Evolutionary conservation across 345 rosid genomes (phyloP), one percentile per base, ranked within the genome.

Genomic region (Toxicodendron radicans): DNA sequence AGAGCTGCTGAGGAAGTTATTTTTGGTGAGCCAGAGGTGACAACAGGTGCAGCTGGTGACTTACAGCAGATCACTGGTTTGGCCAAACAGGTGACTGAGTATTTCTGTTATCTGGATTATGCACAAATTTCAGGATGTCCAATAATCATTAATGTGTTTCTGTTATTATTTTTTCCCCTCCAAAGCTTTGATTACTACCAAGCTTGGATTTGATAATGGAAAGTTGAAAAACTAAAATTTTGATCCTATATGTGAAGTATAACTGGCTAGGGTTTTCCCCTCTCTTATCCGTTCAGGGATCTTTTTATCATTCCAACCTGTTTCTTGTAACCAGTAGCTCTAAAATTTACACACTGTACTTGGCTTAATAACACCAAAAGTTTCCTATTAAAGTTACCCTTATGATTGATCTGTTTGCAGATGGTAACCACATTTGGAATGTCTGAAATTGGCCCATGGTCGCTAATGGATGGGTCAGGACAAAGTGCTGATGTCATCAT

Each of bases 391-490:
- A 75, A 79, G 16, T 53, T 41, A 27, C 20, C 13, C 24, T 0
- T 62, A 12, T 60, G 17, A 9, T 46, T 53, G 13, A 7, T 65
- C 56, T 45, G 49, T 46, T 16, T 85, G 75, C 88, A 95, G 99
- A 95, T 95, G 99, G 99, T 95, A 35, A 87, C 89, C 52, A 93
- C 98, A 71, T 95, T 95, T 64, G 97, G 99, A 58, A 95, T 95
- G 98, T 95, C 99, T 17, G 98, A 95, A 45, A 95, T 95, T 53
- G 99, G 97, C 11, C 98, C 99, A 27, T 95, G 99, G 99, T 95
- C 98, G 0, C 89, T 95, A 49, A 91, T 93, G 98, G 99, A 95
- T 71, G 68, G 87, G 23, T 86, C 93, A 1, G 86, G 87, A 1
- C 98, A 93, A 82, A 91, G 95, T 24, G 83, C 35, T 0, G 99